Percentiles rank a stretch among this genome's conserved stretches.
Conservation (phyloP, 768 basidiomycete genomes). For the Chalciporus sphaerocephalus region DNA sequence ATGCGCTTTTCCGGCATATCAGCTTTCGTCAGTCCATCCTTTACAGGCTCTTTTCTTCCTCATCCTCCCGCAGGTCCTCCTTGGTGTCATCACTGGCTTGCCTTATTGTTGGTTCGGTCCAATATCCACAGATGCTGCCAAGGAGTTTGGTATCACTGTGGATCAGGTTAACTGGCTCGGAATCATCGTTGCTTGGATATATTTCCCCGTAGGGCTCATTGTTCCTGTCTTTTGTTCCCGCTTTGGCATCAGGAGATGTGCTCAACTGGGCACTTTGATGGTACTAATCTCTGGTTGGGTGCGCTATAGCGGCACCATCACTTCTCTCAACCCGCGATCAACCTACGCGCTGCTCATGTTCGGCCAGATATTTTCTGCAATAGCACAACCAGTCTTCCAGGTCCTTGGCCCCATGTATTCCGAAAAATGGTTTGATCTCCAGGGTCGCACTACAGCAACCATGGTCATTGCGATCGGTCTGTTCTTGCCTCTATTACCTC, state of each 20-base stretch:
- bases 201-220: constrained; percentile 56
- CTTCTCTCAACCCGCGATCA: constrained; percentile 43
- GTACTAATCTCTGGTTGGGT: constrained; percentile 70
- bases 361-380: constrained; percentile 58
- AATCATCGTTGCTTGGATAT: constrained; percentile 59
- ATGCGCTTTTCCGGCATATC: constrained; percentile 61
- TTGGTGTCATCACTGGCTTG: constrained; percentile 64
- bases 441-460: constrained; percentile 74
- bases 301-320: constrained; percentile 66
- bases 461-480: constrained; percentile 48
- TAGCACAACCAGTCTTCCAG: constrained; percentile 72
- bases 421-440: constrained; percentile 77
- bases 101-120: constrained; percentile 82
- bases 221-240: constrained; percentile 55
- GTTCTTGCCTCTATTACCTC: constrained; percentile 1
- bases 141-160: constrained; percentile 63
- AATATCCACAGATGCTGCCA: constrained; percentile 61
- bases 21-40: constrained; percentile 45
- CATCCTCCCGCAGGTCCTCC: background rate
- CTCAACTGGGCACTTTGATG: constrained; percentile 51
- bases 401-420: constrained; percentile 78
- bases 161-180: constrained; percentile 79
- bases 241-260: constrained; percentile 61
- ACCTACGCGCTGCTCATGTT: constrained; percentile 66
- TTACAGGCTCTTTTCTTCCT: background rate